Evolutionary conservation across 306 rosid genomes (phyloP).

Genomic region (Trichosanthes cucumerina): DNA sequence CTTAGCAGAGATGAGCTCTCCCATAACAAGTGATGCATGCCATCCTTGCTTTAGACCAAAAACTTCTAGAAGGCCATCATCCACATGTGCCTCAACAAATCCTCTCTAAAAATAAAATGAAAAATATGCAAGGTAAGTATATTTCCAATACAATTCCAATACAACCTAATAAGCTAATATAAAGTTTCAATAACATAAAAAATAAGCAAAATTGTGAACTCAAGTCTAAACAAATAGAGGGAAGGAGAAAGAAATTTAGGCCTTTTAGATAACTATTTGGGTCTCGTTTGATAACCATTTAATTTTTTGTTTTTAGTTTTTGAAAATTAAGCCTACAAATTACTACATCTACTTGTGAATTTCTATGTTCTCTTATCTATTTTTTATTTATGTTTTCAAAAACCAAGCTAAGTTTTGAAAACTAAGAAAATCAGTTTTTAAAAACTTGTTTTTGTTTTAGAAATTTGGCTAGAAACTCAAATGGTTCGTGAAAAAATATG

Average conservation of each 20-base stretch:
- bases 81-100: slow-evolving; percentile 85
- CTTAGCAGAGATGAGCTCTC: slow-evolving; percentile 80
- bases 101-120: slow-evolving; percentile 41
- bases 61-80: slow-evolving; percentile 90
- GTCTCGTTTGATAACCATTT: too few relatives aligned
- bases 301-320: too few relatives aligned
- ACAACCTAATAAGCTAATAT: neutral
- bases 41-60: slow-evolving; percentile 98
- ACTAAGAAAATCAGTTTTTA: too few relatives aligned
- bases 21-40: slow-evolving; percentile 99
- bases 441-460: too few relatives aligned
- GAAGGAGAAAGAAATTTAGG: neutral
- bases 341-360: too few relatives aligned
- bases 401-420: too few relatives aligned
- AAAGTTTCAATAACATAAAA: neutral
- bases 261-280: too few relatives aligned
- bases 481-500: too few relatives aligned
- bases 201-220: neutral
- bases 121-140: neutral
- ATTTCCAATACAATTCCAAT: neutral
- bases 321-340: too few relatives aligned
- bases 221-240: neutral
- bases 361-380: too few relatives aligned
- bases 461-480: too few relatives aligned
- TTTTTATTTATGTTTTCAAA: too few relatives aligned